A percentile compares a stretch with the other conserved stretches of the same genome.
Evolutionary conservation across 2,329 filamentous ascomycete species (phyloP).

Genomic region (Verruconis gallopava): DNA sequence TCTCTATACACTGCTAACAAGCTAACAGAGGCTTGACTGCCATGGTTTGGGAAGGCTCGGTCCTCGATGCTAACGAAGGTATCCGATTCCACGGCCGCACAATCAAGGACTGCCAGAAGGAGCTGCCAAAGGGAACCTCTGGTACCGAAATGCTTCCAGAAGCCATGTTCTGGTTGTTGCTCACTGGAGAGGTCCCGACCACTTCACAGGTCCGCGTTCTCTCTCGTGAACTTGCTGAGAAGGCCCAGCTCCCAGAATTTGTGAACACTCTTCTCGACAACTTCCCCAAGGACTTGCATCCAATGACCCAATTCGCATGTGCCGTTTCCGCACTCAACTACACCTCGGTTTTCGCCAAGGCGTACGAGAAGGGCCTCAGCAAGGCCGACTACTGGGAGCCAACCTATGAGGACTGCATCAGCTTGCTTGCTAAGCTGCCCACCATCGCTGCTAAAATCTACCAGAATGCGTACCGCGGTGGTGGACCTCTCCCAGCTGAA

Average conservation of each 20-base stretch:
- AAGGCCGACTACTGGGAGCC: conserved; percentile 99
- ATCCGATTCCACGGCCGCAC: conserved; percentile 97
- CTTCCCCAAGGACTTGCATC: conserved; percentile 83
- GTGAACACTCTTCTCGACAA: conserved; percentile 78
- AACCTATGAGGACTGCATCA: conserved; percentile 90
- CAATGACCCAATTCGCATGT: conserved; percentile 96
- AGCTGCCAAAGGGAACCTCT: conserved; percentile 81
- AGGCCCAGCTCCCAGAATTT: conserved; percentile 70
- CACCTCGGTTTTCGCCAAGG: conserved; percentile 84
- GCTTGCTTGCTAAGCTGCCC: conserved; percentile 86
- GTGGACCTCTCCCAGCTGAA: conserved; percentile 61
- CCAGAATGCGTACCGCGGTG: conserved; percentile 68
- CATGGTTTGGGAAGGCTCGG: conserved; percentile 98
- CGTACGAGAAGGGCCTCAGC: conserved; percentile 78
- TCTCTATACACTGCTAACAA: conserved; percentile 12
- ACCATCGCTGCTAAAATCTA: conserved; percentile 97
- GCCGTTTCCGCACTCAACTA: conserved; percentile 94
- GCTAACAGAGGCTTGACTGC: conserved; percentile 66
- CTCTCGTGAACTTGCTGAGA: conserved; percentile 75
- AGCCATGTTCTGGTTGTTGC: conserved; percentile 97
- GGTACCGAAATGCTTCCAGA: conserved; percentile 97
- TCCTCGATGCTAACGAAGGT: conserved; percentile 90
- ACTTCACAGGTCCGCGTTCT: conserved; percentile 68
- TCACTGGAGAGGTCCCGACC: conserved; percentile 84
- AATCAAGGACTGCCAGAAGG: conserved; percentile 93